Evolutionary conservation across 2,329 filamentous ascomycete species (phyloP), one percentile per base, ranked within the genome.

Genomic region (Ophiocordyceps sinensis): DNA sequence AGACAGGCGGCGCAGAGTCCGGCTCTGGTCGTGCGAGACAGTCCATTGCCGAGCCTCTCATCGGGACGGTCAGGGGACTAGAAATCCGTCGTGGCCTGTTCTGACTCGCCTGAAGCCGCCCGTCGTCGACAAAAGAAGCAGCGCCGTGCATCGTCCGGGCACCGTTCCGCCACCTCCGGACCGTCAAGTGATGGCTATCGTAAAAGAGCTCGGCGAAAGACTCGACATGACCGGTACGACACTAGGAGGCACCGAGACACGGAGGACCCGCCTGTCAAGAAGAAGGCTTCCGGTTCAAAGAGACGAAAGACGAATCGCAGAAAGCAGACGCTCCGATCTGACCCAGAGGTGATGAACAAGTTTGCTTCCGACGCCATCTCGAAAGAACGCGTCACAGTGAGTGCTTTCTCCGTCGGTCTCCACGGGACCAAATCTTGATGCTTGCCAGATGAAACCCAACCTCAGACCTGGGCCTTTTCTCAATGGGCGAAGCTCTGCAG

Each of bases 281-380:
- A 17, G 11, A n/a, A 31, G 26, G 28, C 26, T 28, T 11, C 39
- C n/a, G 39, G 37, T 23, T 32, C 32, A 12, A 47, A 42, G 7
- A 44, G 34, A 38, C 40, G 36, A 21, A 15, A 28, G 14, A 28
- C 35, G n/a, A 42, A 44, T 5, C 26, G 38, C 5, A 49, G 50
- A 29, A 59, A 54, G 29, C 54, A 55, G n/a, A 50, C 41, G 12
- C 44, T 63, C 30, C 51, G 53, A 6, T 62, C 61, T 1, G 55
- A 63, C 13, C 64, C 63, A 41, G 66, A 71, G 34, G 60, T 79
- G 8, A 69, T 77, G 55, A 56, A 64, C 7, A 69, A 69, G 17
- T 82, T 81, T 45, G 60, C 60, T 12, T 77, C 77, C 1, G 55
- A 66, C 4, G 69, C 68, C 40, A 65, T 82, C 35, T 55, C 66